Percentiles rank a stretch among this genome's conserved stretches.
phyloP scores from a whole-genome alignment of 2,329 filamentous ascomycete species.

The Monilinia polystroma region DNA sequence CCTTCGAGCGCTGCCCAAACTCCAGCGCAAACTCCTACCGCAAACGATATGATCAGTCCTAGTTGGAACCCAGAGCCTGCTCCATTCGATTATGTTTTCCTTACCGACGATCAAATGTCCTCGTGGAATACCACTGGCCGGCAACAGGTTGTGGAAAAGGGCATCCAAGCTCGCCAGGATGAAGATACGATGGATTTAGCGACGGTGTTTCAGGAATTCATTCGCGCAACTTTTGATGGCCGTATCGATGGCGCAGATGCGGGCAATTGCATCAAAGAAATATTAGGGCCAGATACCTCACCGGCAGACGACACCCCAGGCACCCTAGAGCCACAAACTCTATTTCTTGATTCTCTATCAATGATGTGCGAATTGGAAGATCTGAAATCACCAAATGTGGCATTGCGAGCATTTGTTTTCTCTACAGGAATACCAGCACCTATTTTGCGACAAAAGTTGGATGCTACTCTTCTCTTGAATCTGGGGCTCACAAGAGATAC shows the following conservation, averaged over 20 bases:
- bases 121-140: conserved; percentile 69
- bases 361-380: conserved; percentile 71
- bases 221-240: conserved; percentile 70
- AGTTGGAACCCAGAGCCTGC: conserved; percentile 36
- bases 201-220: conserved; percentile 79
- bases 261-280: conserved; percentile 70
- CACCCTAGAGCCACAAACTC: conserved; percentile 60
- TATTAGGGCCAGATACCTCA: conserved; percentile 59
- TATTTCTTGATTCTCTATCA: conserved; percentile 82
- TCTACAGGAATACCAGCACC: conserved; percentile 69
- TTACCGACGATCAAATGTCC: conserved; percentile 68
- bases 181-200: conserved; percentile 69
- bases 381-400: conserved; percentile 41
- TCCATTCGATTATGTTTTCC: conserved; percentile 68
- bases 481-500: conserved; percentile 81
- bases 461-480: conserved; percentile 70
- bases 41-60: conserved; percentile 35
- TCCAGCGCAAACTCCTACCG: conserved; percentile 30
- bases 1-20: conserved; percentile 37
- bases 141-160: conserved; percentile 64
- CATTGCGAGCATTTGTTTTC: conserved; percentile 66
- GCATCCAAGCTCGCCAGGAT: conserved; percentile 61
- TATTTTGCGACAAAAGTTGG: conserved; percentile 79
- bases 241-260: conserved; percentile 67
- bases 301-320: conserved; percentile 50